Evolutionary conservation across 805 yeast genomes (phyloP).

Genomic region (Kuraishia cidri): DNA sequence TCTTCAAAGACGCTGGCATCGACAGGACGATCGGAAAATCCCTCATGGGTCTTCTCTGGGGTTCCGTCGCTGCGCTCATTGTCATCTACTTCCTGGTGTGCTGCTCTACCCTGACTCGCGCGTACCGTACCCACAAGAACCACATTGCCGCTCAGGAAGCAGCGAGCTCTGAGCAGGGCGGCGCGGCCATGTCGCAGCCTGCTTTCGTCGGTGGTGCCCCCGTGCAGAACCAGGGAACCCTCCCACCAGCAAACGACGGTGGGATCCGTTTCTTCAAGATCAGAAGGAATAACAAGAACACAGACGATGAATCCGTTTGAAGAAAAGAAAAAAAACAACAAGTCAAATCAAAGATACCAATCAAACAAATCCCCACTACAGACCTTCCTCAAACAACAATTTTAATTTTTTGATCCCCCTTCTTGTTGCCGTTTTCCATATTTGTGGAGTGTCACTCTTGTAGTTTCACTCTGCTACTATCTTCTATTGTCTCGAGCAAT

Average conservation of each 20-base stretch:
- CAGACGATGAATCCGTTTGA: constrained; percentile 24
- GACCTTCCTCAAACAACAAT: too few relatives aligned
- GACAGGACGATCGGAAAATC: constrained; percentile 44
- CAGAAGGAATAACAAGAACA: constrained; percentile 40
- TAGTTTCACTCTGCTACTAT: too few relatives aligned
- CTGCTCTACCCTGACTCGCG: constrained; percentile 35
- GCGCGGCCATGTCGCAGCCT: constrained; percentile 9
- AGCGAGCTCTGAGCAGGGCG: constrained; percentile 7
- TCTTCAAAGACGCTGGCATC: constrained; percentile 42
- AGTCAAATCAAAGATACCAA: neutral
- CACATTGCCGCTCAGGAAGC: constrained; percentile 21
- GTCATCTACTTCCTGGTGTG: constrained; percentile 44
- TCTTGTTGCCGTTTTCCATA: too few relatives aligned
- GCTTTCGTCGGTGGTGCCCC: constrained; percentile 15
- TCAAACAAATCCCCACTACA: too few relatives aligned
- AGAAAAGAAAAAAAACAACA: neutral
- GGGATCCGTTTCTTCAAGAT: constrained; percentile 77
- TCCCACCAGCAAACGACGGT: constrained; percentile 25
- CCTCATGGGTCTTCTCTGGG: constrained; percentile 62
- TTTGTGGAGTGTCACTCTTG: too few relatives aligned
- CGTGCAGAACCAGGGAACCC: constrained; percentile 14
- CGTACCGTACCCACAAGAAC: constrained; percentile 42
- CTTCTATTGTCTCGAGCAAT: too few relatives aligned
- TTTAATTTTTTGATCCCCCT: too few relatives aligned
- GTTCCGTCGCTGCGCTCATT: constrained; percentile 45